These are phyloP conservation scores for Didymella pinodella DNA, from an alignment of 2,329 filamentous ascomycete species.

Conservation along the genomic window DNA sequence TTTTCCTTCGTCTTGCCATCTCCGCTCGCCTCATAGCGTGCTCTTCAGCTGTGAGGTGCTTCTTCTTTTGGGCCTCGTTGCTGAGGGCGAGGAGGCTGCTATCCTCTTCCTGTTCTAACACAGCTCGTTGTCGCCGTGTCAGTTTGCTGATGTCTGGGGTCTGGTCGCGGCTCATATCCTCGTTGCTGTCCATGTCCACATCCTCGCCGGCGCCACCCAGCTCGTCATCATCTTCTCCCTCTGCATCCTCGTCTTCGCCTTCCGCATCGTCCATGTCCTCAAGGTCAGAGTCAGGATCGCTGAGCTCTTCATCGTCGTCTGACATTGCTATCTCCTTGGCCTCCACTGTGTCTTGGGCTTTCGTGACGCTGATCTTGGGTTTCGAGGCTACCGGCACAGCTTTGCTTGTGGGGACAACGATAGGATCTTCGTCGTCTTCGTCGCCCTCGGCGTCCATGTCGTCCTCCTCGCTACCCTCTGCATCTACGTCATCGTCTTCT, in stretches of 20 bases:
- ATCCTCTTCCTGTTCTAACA: conserved; percentile 61
- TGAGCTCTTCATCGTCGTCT: conserved; percentile 56
- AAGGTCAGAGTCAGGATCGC: conserved; percentile 50
- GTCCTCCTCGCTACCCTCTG: conserved; percentile 40
- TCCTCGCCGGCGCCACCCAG: conserved; percentile 46
- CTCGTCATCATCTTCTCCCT: conserved; percentile 54
- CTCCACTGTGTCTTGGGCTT: conserved; percentile 55
- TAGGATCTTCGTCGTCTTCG: conserved; percentile 50
- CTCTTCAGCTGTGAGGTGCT: conserved; percentile 76
- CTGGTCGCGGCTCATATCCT: conserved; percentile 63
- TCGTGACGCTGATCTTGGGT: conserved; percentile 43
- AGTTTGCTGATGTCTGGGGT: conserved; percentile 71
- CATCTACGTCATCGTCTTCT: conserved; percentile 49
- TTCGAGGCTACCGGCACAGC: conserved; percentile 43
- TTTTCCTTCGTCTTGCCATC: conserved; percentile 77
- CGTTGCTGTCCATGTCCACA: conserved; percentile 59
- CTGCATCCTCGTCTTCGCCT: conserved; percentile 54
- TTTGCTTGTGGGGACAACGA: conserved; percentile 40
- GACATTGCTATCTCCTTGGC: conserved; percentile 60
- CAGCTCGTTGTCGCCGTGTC: conserved; percentile 72
- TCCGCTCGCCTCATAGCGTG: conserved; percentile 76
- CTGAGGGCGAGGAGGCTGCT: conserved; percentile 61
- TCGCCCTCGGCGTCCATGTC: conserved; percentile 51
- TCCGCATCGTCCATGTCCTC: conserved; percentile 58
- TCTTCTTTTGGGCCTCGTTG: conserved; percentile 75